phyloP scores from a whole-genome alignment of 768 basidiomycete species.

The Suillus americanus region DNA sequence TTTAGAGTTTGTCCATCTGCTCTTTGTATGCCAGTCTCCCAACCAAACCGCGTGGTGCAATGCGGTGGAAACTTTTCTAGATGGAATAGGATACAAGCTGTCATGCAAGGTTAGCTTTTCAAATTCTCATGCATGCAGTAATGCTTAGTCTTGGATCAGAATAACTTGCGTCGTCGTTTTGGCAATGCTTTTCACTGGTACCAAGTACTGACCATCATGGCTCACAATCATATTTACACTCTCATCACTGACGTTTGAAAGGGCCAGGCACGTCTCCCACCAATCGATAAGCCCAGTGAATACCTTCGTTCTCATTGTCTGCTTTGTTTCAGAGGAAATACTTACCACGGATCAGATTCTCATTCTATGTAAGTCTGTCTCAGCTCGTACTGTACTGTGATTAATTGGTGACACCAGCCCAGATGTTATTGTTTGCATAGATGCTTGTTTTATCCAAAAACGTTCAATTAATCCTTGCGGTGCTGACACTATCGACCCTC shows the following conservation, averaged over 20 bases:
- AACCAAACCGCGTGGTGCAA: conserved; percentile 16
- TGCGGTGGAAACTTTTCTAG: conserved; percentile 16
- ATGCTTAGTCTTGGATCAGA: conserved; percentile 14
- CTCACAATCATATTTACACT: conserved; percentile 25
- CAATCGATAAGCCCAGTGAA: conserved; percentile 9
- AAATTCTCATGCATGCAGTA: background rate
- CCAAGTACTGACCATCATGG: conserved; percentile 4
- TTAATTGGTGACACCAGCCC: background rate
- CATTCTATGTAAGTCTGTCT: background rate
- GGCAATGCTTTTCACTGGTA: conserved; percentile 27
- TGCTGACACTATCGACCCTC: conserved; percentile 9
- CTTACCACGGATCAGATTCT: background rate
- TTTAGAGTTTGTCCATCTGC: conserved; percentile 25
- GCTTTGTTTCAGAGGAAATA: conserved; percentile 15
- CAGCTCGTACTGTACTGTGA: background rate
- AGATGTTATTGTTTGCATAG: conserved; percentile 25
- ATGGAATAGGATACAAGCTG: conserved; percentile 12
- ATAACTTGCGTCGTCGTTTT: conserved; percentile 23
- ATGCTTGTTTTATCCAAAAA: conserved; percentile 37
- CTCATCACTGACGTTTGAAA: conserved; percentile 3
- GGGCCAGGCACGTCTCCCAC: background rate
- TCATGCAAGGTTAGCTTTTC: conserved; percentile 11
- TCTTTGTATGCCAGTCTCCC: conserved; percentile 13
- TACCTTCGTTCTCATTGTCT: conserved; percentile 5
- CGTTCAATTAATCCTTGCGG: conserved; percentile 16